A percentile compares a stretch with the other conserved stretches of the same genome.
These are phyloP conservation scores for Capsella rubella DNA, from an alignment of 441 rosid genomes.

Conservation along the genomic window DNA sequence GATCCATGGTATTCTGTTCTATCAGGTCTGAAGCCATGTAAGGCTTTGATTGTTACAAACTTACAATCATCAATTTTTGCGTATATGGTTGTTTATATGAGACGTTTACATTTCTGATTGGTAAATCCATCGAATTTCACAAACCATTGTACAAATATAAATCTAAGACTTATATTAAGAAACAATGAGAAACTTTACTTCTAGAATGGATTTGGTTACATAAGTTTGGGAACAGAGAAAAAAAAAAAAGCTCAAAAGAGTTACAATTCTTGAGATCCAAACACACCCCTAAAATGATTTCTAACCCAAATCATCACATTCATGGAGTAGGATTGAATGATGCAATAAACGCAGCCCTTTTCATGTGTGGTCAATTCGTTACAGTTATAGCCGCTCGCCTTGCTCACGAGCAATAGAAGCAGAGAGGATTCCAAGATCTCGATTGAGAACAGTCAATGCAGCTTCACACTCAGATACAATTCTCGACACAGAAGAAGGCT, in stretches of 20 bases:
- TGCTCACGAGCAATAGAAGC: constrained; percentile 85
- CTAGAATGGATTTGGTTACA: constrained; percentile 6
- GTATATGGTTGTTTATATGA: not conserved
- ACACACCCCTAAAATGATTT: constrained; percentile 14
- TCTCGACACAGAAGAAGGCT: constrained; percentile 85
- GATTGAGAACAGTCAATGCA: constrained; percentile 83
- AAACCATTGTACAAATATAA: not conserved
- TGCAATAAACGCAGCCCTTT: constrained; percentile 1
- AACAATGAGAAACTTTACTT: not conserved
- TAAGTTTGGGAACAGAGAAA: constrained; percentile 10
- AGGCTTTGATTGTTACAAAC: not conserved
- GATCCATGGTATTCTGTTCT: constrained; percentile 5
- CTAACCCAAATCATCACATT: constrained; percentile 10
- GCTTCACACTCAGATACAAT: constrained; percentile 94
- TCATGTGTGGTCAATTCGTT: constrained; percentile 17
- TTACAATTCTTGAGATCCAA: constrained; percentile 14
- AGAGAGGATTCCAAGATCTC: constrained; percentile 88
- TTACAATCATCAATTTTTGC: not conserved
- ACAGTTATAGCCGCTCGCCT: constrained; percentile 53
- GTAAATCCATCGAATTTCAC: not conserved
- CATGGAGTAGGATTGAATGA: not conserved
- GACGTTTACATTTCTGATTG: constrained; percentile 1
- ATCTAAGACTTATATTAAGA: not conserved
- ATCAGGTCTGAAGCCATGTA: not conserved
- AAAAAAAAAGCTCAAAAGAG: not conserved